Base-by-base conservation (phyloP, 352 stramenopile genomes). In the Phytophthora citrophthora region DNA sequence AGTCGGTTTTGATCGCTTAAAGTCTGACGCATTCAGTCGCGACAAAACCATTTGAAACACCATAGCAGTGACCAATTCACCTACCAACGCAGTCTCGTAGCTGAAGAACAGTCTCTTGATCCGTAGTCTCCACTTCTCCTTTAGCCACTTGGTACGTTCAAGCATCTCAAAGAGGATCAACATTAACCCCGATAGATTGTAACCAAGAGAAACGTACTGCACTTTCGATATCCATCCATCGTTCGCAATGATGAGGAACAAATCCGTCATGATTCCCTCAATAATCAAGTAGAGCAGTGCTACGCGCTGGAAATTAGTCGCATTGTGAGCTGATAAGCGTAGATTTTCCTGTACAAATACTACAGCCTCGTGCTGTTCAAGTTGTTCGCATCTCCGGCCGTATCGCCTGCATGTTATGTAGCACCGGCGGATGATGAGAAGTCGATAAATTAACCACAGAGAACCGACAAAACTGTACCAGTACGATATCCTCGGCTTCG, bases 241-340 rank as follows among this genome's bases (percentile, higher is more conserved):
- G 18, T 53, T 52, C 4, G 53, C 53, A 12, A 45, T 45, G 15
- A 71, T 54, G 5, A 71, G 45, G 16, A 61, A 61, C 29, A 61
- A 29, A 4, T 61, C 53, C 11, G 41, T 61, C 53, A 53, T 61
- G 9, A 61, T 61, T 0, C 63, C 63, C 34, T 72, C 63, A n/a
- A 72, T 27, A 1, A 72, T 27, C 27, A 67, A 31, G 20, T 63
- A 60, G 7, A 71, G 15, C 36, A 72, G 34, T 34, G 18, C 26
- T 0, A 53, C 4, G 9, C 63, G 63, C 1, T 71, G 63, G 10
- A 46, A 48, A 9, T 54, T 57, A 2, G 29, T 56, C 0, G 53
- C 41, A 9, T 29, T 29, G 8, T 61, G 53, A 5, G 53, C 53
- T 20, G 53, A 24, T 4, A 61, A 13, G 2, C 36, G 36, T 20